Conservation (phyloP, 1,284 basidiomycete species). For the Hemileia vastatrix region DNA sequence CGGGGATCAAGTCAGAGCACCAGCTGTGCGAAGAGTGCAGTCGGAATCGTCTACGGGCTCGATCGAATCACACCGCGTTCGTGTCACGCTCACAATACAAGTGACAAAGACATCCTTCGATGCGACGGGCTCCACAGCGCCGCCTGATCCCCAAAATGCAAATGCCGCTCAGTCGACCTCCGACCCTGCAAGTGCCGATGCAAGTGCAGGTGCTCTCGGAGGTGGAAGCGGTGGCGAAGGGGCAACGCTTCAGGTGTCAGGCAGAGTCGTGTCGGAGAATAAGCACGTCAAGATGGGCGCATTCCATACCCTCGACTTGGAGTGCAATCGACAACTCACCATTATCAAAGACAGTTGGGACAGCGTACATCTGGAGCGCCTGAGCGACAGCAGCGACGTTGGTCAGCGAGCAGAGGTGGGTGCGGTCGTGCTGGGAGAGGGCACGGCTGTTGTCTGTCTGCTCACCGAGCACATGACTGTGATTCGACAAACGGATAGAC, state of each 20-base stretch:
- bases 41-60: constrained; percentile 82
- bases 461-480: constrained; percentile 95
- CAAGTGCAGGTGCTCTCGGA: constrained; percentile 47
- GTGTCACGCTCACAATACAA: constrained; percentile 70
- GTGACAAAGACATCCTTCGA: constrained; percentile 53
- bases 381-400: constrained; percentile 79
- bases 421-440: constrained; percentile 90
- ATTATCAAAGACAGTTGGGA: constrained; percentile 89
- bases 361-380: constrained; percentile 66
- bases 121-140: constrained; percentile 1
- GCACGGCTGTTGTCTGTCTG: constrained; percentile 83
- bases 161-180: constrained; percentile 14
- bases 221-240: constrained; percentile 46
- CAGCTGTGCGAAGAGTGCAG: constrained; percentile 64
- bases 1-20: constrained; percentile 81
- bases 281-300: constrained; percentile 84
- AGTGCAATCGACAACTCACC: constrained; percentile 78
- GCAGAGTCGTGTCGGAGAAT: constrained; percentile 80
- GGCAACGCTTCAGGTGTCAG: constrained; percentile 76
- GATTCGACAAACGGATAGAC: constrained; percentile 79
- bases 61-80: constrained; percentile 78
- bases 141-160: background rate
- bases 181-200: constrained; percentile 45
- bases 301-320: constrained; percentile 88
- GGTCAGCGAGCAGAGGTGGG: constrained; percentile 91